A percentile compares a stretch with the other conserved stretches of the same genome.
Evolutionary conservation across 352 stramenopile species (phyloP).

Genomic region (Globisporangium lucens): DNA sequence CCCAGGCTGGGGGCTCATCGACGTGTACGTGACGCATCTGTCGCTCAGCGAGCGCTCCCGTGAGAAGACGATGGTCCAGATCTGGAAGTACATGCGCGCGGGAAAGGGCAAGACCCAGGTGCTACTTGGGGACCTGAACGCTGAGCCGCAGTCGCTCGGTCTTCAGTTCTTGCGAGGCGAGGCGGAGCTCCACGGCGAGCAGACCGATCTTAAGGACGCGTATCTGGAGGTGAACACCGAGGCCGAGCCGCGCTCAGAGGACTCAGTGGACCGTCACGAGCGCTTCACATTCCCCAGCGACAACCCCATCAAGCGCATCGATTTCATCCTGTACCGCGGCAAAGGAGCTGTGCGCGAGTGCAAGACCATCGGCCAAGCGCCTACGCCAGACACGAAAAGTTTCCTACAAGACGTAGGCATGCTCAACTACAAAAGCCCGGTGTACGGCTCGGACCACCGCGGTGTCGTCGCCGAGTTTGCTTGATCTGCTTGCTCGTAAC

Average conservation of each 20-base stretch:
- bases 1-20: constrained; percentile 58
- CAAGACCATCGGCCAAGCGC: constrained; percentile 71
- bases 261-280: constrained; percentile 35
- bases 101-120: constrained; percentile 66
- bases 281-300: constrained; percentile 88
- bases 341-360: constrained; percentile 62
- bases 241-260: constrained; percentile 46
- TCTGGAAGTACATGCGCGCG: constrained; percentile 77
- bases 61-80: constrained; percentile 75
- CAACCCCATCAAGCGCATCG: constrained; percentile 83
- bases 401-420: constrained; percentile 70
- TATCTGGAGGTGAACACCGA: constrained; percentile 69
- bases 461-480: constrained; percentile 72
- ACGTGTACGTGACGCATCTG: constrained; percentile 87
- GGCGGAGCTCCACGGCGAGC: constrained; percentile 39
- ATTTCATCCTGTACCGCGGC: constrained; percentile 77
- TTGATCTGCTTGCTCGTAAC: neutral
- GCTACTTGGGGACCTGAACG: constrained; percentile 84
- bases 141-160: constrained; percentile 75
- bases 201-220: constrained; percentile 73
- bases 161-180: constrained; percentile 80
- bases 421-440: constrained; percentile 64
- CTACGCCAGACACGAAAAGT: constrained; percentile 56
- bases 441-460: constrained; percentile 87
- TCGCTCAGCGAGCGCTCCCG: constrained; percentile 73